A percentile compares a stretch with the other conserved stretches of the same genome.
Evolutionary conservation across 2,329 filamentous ascomycete species (phyloP).

Genomic region (Clonostachys rhizophaga): DNA sequence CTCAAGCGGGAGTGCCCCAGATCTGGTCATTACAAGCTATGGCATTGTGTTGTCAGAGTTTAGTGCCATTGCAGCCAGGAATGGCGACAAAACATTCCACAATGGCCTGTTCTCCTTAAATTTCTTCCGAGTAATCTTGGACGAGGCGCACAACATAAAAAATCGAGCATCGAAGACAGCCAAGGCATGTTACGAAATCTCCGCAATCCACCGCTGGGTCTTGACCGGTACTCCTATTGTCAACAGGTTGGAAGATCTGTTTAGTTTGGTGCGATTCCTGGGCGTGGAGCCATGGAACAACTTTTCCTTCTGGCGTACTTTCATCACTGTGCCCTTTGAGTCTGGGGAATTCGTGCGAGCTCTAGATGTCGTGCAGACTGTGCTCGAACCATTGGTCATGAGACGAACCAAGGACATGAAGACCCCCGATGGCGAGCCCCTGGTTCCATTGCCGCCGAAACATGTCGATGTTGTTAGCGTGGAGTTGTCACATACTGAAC

Average conservation of each 20-base stretch:
- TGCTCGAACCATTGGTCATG: conserved; percentile 92
- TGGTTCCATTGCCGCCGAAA: conserved; percentile 80
- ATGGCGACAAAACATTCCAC: conserved; percentile 60
- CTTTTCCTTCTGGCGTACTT: conserved; percentile 98
- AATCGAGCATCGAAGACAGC: conserved; percentile 87
- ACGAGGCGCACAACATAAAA: conserved; percentile 95
- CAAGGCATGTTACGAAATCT: conserved; percentile 88
- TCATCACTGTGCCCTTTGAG: conserved; percentile 96
- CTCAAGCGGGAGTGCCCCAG: conserved; percentile 75
- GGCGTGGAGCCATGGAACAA: conserved; percentile 97
- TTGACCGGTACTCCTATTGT: conserved; percentile 96
- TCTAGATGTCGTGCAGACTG: conserved; percentile 93
- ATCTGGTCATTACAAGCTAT: conserved; percentile 93
- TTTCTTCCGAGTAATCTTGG: conserved; percentile 92
- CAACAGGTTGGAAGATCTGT: conserved; percentile 90
- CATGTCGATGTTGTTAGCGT: conserved; percentile 83
- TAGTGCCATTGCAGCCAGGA: conserved; percentile 59
- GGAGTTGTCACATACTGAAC: conserved; percentile 77
- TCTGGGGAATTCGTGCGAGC: conserved; percentile 91
- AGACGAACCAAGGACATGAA: conserved; percentile 97
- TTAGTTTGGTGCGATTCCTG: conserved; percentile 87
- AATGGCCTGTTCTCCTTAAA: conserved; percentile 84
- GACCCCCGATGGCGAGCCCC: conserved; percentile 69
- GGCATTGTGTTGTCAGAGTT: conserved; percentile 89
- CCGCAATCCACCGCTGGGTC: conserved; percentile 83